Evolutionary conservation across 73 alveolate genomes (phyloP).

Genomic region (Diophrys appendiculata): DNA sequence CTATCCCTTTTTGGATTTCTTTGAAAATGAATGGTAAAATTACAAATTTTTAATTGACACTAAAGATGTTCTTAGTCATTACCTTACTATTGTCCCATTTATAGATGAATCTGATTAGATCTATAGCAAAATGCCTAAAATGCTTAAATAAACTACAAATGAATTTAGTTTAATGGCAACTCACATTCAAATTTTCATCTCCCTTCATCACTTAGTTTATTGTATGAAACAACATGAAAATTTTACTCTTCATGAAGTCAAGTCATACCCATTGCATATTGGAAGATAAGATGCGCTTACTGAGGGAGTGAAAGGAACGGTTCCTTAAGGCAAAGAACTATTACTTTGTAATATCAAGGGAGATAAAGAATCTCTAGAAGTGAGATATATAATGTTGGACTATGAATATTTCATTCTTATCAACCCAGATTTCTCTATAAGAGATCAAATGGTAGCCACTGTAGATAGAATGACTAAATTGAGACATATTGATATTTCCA

Average conservation of each 20-base stretch:
- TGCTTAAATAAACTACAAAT: background rate
- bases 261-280: background rate
- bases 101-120: background rate
- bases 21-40: background rate
- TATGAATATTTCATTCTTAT: slow-evolving; percentile 55
- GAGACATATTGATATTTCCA: background rate
- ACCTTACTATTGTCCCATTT: background rate
- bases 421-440: slow-evolving; percentile 34
- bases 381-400: slow-evolving; percentile 52
- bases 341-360: background rate
- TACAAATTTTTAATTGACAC: background rate
- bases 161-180: background rate
- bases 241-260: background rate
- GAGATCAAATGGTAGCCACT: slow-evolving; percentile 21
- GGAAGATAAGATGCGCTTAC: background rate
- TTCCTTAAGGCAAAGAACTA: background rate
- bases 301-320: background rate
- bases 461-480: slow-evolving; percentile 1
- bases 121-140: background rate
- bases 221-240: background rate
- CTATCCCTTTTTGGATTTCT: too few relatives aligned
- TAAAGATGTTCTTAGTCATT: background rate
- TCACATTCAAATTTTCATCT: background rate
- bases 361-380: background rate
- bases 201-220: background rate